Conservation (phyloP, 2,329 filamentous ascomycete species). For the Mycosphaerella sp. region DNA sequence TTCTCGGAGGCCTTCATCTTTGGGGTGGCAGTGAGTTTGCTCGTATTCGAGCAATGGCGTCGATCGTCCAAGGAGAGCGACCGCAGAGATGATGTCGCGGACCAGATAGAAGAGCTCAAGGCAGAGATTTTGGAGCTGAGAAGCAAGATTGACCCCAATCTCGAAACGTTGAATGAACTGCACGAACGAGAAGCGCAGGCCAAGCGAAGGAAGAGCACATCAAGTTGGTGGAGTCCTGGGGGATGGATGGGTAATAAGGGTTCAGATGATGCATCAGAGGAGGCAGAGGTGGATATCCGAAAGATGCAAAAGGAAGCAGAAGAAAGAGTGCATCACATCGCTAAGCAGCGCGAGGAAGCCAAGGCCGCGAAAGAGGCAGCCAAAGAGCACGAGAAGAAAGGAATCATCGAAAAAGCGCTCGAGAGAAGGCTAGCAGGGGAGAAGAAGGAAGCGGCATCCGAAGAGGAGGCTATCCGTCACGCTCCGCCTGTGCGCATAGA, state of each 20-base stretch:
- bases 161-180: slow-evolving; percentile 34
- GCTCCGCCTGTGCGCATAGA: slow-evolving; percentile 17
- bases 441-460: slow-evolving; percentile 5
- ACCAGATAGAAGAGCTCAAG: slow-evolving; percentile 54
- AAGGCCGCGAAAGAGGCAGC: slow-evolving; percentile 6
- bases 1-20: slow-evolving; percentile 63
- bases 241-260: slow-evolving; percentile 1
- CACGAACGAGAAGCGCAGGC: slow-evolving; percentile 32
- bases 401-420: slow-evolving; percentile 3
- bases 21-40: slow-evolving; percentile 54
- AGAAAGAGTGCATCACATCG: slow-evolving; percentile 3
- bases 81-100: slow-evolving; percentile 54
- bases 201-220: slow-evolving; percentile 22
- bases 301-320: slow-evolving; percentile 13
- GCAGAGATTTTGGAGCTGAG: slow-evolving; percentile 37
- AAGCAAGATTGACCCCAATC: slow-evolving; percentile 29
- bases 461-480: background rate
- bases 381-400: slow-evolving; percentile 11
- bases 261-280: slow-evolving; percentile 14
- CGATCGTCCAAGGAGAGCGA: slow-evolving; percentile 55
- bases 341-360: slow-evolving; percentile 6
- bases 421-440: slow-evolving; percentile 5
- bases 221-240: slow-evolving; percentile 28
- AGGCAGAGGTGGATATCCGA: slow-evolving; percentile 9
- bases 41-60: slow-evolving; percentile 57